Conservation (phyloP, 2,329 filamentous ascomycete species). For the Davidsoniella australis region DNA sequence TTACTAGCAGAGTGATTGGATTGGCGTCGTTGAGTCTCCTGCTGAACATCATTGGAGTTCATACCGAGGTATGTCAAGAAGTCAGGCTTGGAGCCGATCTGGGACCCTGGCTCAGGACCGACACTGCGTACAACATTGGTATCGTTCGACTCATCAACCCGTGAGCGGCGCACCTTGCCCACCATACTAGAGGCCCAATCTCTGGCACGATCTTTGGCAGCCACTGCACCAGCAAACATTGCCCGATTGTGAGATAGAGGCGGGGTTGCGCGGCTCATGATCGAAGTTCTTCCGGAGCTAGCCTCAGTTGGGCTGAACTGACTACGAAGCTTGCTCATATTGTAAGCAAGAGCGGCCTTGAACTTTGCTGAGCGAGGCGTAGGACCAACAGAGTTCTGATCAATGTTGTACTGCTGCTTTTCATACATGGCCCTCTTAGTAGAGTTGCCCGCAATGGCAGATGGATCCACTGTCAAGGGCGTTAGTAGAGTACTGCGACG, state of each 20-base stretch:
- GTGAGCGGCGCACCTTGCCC: not conserved
- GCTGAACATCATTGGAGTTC: constrained; percentile 25
- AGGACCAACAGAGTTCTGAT: constrained; percentile 31
- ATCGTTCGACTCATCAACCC: not conserved
- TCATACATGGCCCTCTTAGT: constrained; percentile 15
- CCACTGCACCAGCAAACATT: constrained; percentile 18
- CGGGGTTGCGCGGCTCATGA: constrained; percentile 15
- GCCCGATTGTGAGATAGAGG: constrained; percentile 12
- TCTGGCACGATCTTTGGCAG: constrained; percentile 18
- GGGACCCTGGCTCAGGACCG: not conserved
- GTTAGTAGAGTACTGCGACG: constrained; percentile 33
- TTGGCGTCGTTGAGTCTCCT: constrained; percentile 22
- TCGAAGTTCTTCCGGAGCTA: constrained; percentile 32
- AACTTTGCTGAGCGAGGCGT: constrained; percentile 28
- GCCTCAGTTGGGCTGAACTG: constrained; percentile 3
- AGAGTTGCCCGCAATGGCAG: constrained; percentile 10
- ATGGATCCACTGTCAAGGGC: constrained; percentile 24
- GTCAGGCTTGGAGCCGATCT: constrained; percentile 21
- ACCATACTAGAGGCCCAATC: constrained; percentile 15
- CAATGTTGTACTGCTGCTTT: constrained; percentile 23
- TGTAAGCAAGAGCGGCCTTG: constrained; percentile 21
- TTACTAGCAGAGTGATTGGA: constrained; percentile 16
- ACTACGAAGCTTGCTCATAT: constrained; percentile 14
- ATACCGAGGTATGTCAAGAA: constrained; percentile 27
- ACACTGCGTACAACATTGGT: constrained; percentile 1